phyloP scores from a whole-genome alignment of 139 green algal genomes.

The Spirogloea muscicola region DNA sequence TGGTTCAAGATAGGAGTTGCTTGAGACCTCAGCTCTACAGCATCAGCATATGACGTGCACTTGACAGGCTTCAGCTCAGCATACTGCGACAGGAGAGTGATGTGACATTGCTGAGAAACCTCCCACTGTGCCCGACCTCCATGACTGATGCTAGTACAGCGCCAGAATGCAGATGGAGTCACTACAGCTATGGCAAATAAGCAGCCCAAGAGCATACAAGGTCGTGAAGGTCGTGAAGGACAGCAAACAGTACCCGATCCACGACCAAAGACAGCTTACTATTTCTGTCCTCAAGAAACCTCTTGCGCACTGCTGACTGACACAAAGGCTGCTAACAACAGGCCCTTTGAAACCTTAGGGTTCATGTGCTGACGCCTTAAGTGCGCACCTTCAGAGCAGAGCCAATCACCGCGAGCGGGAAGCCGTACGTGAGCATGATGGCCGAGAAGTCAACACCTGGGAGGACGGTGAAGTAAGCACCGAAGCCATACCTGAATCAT shows the following conservation, averaged over 20 bases:
- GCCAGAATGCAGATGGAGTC: too few species aligned
- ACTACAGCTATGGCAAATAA: neutral
- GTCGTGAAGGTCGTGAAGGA: too few species aligned
- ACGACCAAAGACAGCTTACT: too few species aligned
- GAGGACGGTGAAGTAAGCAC: constrained; percentile 88
- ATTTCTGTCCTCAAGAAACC: too few species aligned
- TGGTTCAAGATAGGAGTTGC: constrained; percentile 92
- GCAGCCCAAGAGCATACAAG: neutral
- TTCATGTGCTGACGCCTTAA: neutral
- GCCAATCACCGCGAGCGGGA: constrained; percentile 87
- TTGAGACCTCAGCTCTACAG: constrained; percentile 71
- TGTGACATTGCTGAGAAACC: too few species aligned
- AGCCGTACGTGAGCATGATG: constrained; percentile 95
- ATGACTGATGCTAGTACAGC: too few species aligned
- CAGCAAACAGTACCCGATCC: too few species aligned
- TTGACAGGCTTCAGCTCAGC: constrained; percentile 73
- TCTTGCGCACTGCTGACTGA: too few species aligned
- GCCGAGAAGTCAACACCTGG: constrained; percentile 80
- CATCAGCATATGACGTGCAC: constrained; percentile 65
- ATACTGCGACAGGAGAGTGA: too few species aligned
- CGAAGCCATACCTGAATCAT: constrained; percentile 53
- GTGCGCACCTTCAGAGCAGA: constrained; percentile 80
- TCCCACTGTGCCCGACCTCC: too few species aligned
- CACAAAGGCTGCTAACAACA: too few species aligned
- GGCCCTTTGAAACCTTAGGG: neutral